Percentiles rank a stretch among this genome's conserved stretches.
Evolutionary conservation across 495 filamentous ascomycete species (phyloP).

Genomic region (Penicillium tannophilum): DNA sequence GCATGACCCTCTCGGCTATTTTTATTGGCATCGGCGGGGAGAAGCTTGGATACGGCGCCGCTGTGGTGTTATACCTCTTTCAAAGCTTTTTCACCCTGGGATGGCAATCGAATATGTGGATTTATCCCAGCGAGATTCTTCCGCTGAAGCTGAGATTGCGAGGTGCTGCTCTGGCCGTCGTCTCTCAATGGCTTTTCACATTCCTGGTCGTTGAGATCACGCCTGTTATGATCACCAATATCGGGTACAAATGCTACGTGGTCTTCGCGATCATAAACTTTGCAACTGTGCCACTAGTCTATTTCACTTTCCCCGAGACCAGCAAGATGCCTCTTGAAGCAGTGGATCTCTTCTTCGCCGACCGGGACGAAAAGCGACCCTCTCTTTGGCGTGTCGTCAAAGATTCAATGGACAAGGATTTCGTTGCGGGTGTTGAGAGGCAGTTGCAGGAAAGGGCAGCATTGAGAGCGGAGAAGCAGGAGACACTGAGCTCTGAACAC

Average conservation of each 20-base stretch:
- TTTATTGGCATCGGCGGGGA: constrained; percentile 36
- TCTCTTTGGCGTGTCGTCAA: constrained; percentile 20
- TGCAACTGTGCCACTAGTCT: constrained; percentile 49
- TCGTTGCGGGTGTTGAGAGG: constrained; percentile 14
- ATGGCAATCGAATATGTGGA: constrained; percentile 30
- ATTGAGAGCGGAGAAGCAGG: constrained; percentile 2
- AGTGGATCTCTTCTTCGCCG: constrained; percentile 20
- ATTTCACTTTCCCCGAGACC: constrained; percentile 67
- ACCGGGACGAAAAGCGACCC: constrained; percentile 20
- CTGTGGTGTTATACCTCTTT: constrained; percentile 27
- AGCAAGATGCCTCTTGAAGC: constrained; percentile 16
- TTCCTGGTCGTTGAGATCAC: constrained; percentile 57
- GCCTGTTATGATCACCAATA: constrained; percentile 50
- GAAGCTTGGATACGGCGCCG: constrained; percentile 24
- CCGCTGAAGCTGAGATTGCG: constrained; percentile 40
- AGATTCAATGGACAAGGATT: constrained; percentile 19
- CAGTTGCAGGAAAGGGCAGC: constrained; percentile 22
- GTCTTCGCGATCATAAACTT: constrained; percentile 43
- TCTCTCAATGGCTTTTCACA: constrained; percentile 20
- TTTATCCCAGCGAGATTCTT: constrained; percentile 38
- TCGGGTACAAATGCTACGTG: constrained; percentile 58
- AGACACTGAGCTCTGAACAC: neutral
- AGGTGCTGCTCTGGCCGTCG: constrained; percentile 8
- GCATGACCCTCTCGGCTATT: constrained; percentile 35
- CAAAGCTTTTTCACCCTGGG: constrained; percentile 20